These are phyloP conservation scores for Pseudogymnoascus sp. DNA, from an alignment of 2,329 filamentous ascomycete species.

Conservation along the genomic window DNA sequence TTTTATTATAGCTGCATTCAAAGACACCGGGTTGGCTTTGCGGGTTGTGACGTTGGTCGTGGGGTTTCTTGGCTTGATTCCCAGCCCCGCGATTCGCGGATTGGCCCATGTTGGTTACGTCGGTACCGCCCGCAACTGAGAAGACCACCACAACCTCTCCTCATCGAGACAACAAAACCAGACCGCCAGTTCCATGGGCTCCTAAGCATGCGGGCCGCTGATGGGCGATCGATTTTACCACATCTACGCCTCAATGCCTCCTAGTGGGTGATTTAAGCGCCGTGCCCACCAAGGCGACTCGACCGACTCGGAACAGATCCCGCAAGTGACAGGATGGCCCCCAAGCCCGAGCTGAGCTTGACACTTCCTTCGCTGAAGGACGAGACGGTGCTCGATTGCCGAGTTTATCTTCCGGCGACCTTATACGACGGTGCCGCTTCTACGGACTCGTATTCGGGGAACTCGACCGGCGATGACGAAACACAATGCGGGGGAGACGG, in stretches of 20 bases:
- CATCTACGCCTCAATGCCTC: neutral
- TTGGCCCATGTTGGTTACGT: neutral
- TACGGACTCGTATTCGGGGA: neutral
- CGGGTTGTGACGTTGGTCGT: neutral
- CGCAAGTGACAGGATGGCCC: slow-evolving; percentile 37
- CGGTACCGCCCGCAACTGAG: neutral
- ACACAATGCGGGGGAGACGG: neutral
- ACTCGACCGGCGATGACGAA: neutral
- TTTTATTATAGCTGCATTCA: neutral
- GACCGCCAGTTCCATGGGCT: neutral
- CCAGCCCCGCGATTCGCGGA: neutral
- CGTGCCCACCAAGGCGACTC: neutral
- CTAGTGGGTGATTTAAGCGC: neutral
- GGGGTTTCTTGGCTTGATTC: neutral
- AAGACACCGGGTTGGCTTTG: neutral
- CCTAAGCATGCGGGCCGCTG: neutral
- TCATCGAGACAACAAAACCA: neutral
- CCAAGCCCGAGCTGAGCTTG: slow-evolving; percentile 54
- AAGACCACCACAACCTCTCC: neutral
- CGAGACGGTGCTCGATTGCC: slow-evolving; percentile 64
- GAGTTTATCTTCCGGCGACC: slow-evolving; percentile 62
- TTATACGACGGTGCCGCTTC: slow-evolving; percentile 9
- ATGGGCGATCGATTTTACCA: neutral
- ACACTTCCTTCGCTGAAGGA: slow-evolving; percentile 81
- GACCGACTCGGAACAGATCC: neutral